These are phyloP conservation scores for Epicoccum nigrum DNA, from an alignment of 2,329 filamentous ascomycete species.

Conservation along the genomic window DNA sequence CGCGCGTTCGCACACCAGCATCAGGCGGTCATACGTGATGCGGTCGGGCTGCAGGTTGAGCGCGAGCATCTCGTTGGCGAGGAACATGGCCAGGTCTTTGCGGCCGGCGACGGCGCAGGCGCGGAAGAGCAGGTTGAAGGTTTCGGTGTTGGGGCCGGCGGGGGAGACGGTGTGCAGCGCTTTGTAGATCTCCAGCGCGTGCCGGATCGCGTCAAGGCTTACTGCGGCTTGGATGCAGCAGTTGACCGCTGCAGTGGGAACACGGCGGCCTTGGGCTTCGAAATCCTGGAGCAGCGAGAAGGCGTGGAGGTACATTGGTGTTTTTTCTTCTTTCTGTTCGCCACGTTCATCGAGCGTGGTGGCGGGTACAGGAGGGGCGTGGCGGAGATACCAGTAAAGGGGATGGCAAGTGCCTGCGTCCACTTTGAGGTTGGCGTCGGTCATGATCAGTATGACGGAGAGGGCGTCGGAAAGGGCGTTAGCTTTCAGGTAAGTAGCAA, in stretches of 20 bases:
- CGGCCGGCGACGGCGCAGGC: slow-evolving; percentile 53
- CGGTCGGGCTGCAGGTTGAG: slow-evolving; percentile 60
- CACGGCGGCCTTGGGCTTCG: slow-evolving; percentile 53
- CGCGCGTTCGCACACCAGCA: slow-evolving; percentile 59
- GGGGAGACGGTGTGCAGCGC: slow-evolving; percentile 60
- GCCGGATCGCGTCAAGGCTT: slow-evolving; percentile 51
- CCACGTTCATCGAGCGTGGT: neutral
- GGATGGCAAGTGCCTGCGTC: slow-evolving; percentile 66
- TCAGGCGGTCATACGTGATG: slow-evolving; percentile 67
- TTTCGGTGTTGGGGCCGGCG: slow-evolving; percentile 55
- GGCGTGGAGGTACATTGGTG: slow-evolving; percentile 52
- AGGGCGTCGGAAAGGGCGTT: slow-evolving; percentile 71
- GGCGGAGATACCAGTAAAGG: slow-evolving; percentile 64
- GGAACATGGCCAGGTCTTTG: slow-evolving; percentile 64
- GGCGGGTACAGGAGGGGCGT: slow-evolving; percentile 21
- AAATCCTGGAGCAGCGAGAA: slow-evolving; percentile 65
- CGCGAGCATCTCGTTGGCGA: slow-evolving; percentile 66
- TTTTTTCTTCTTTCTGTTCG: slow-evolving; percentile 46
- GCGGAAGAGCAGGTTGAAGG: slow-evolving; percentile 66
- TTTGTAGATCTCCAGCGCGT: slow-evolving; percentile 67
- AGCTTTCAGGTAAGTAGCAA: slow-evolving; percentile 69
- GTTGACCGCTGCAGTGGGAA: slow-evolving; percentile 61
- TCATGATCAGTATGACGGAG: slow-evolving; percentile 75
- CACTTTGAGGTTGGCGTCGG: slow-evolving; percentile 64
- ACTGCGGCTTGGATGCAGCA: slow-evolving; percentile 61